Conservation (phyloP, 2,329 filamentous ascomycete species). For the Xylariales sp. region DNA sequence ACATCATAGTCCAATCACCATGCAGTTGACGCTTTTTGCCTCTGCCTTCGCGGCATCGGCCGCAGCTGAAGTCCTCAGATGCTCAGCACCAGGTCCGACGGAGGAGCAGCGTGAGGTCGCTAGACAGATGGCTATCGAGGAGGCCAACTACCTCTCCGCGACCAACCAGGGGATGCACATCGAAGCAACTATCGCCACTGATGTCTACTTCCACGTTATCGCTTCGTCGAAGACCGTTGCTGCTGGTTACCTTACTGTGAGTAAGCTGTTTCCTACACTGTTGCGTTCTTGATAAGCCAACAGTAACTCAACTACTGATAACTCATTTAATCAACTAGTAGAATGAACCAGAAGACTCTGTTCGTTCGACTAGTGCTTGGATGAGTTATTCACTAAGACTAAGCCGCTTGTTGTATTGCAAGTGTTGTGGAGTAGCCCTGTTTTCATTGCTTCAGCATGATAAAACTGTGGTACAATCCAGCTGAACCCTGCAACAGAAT, state of each 20-base stretch:
- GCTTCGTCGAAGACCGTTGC: slow-evolving; percentile 22
- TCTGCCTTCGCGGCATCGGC: slow-evolving; percentile 11
- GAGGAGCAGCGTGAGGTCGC: slow-evolving; percentile 21
- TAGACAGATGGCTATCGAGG: slow-evolving; percentile 19
- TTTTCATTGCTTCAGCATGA: too few relatives aligned
- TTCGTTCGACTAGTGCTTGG: too few relatives aligned
- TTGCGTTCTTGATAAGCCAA: too few relatives aligned
- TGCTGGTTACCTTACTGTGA: slow-evolving; percentile 33
- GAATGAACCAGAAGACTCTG: too few relatives aligned
- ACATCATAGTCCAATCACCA: too few relatives aligned
- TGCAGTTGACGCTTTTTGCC: slow-evolving; percentile 10
- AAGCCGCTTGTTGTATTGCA: too few relatives aligned
- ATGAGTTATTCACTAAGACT: too few relatives aligned
- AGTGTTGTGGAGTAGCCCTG: too few relatives aligned
- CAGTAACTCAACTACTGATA: too few relatives aligned
- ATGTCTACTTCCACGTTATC: slow-evolving; percentile 35
- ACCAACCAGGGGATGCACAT: slow-evolving; percentile 11
- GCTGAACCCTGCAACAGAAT: slow-evolving; percentile 19
- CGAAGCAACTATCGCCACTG: slow-evolving; percentile 27
- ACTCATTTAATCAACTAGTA: too few relatives aligned
- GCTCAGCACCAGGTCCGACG: slow-evolving; percentile 24
- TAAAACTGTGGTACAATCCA: too few relatives aligned
- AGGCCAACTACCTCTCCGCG: slow-evolving; percentile 10
- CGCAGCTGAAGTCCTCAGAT: slow-evolving; percentile 10
- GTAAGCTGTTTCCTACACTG: too few relatives aligned